Evolutionary conservation across 2,329 filamentous ascomycete genomes (phyloP), one percentile per base, ranked within the genome.

Genomic region (Metarhizium brunneum): DNA sequence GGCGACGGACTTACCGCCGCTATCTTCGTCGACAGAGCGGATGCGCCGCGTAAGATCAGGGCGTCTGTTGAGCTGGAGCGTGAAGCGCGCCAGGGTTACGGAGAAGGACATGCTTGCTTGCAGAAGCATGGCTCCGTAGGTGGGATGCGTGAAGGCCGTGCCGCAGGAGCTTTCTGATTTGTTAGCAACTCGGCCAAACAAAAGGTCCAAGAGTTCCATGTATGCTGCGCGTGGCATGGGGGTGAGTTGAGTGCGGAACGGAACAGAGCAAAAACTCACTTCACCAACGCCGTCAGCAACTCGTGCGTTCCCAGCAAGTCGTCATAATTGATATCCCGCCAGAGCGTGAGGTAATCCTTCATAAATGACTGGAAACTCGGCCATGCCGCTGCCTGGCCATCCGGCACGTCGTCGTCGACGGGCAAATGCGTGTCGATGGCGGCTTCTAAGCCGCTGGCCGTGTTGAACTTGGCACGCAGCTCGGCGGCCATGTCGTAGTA

Each of bases 51-150:
- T 86, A 49, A 96, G 75, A 58, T 94, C 86, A 0, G 91, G 91
- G 54, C 84, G 83, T 59, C 86, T 87, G 68, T 92, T 90, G 43
- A 96, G 79, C 53, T 84, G 87, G 75, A 96, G 90, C 30, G 92
- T 92, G 56, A 96, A 80, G 61, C 86, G 85, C 8, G 90, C 87
- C 29, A 96, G 81, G 7, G 90, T 84, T 62, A 87, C 84, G 36
- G 88, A 92, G 54, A 95, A 81, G 35, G 87, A 87, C 63, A 96
- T 85, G 66, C 90, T 88, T 3, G 90, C 91, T 47, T 90, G 86
- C 45, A 96, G 82, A 63, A 96, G 83, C 64, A 96, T 80, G 35
- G 86, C 81, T 36, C 92, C 92, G 67, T 91, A 85, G 13, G 84
- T 85, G 2, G 87, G 84, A 64, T 96, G 87, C 6, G 85, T 83